A percentile compares a stretch with the other conserved stretches of the same genome.
These are phyloP conservation scores for Aspergillus sparsus DNA, from an alignment of 495 filamentous ascomycete species.

Conservation along the genomic window DNA sequence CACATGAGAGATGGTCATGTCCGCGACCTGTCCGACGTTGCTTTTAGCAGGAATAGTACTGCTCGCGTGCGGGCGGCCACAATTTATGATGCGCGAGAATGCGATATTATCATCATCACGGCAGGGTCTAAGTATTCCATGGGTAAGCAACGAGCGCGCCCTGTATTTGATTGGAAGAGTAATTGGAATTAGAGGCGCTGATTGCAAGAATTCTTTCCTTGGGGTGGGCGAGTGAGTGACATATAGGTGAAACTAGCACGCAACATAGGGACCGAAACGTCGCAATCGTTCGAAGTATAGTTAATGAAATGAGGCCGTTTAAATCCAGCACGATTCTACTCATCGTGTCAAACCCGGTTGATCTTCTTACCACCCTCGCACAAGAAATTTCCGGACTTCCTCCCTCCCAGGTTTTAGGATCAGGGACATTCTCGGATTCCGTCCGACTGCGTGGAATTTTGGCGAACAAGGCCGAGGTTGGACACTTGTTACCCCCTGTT, in stretches of 20 bases:
- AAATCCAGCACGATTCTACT: slow-evolving; percentile 39
- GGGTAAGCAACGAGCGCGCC: slow-evolving; percentile 8
- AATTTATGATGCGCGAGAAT: slow-evolving; percentile 43
- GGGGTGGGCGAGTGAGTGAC: too few species aligned
- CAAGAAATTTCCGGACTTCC: slow-evolving; percentile 39
- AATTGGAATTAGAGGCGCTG: slow-evolving; percentile 12
- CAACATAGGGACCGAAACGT: slow-evolving; percentile 44
- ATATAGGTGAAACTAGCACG: slow-evolving; percentile 40
- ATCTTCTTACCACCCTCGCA: slow-evolving; percentile 46
- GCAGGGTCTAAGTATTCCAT: slow-evolving; percentile 40
- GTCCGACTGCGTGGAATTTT: slow-evolving; percentile 39
- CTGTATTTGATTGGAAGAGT: not conserved
- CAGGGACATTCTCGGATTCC: slow-evolving; percentile 44
- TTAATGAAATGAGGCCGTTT: slow-evolving; percentile 42
- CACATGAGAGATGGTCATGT: slow-evolving; percentile 45
- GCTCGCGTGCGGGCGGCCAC: slow-evolving; percentile 37
- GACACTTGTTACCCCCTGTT: not conserved
- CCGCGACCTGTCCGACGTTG: slow-evolving; percentile 47
- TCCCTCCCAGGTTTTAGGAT: slow-evolving; percentile 39
- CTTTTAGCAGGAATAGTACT: slow-evolving; percentile 29
- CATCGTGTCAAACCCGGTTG: slow-evolving; percentile 50
- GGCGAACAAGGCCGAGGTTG: slow-evolving; percentile 36
- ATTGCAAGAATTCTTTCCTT: not conserved
- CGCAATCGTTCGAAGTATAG: slow-evolving; percentile 37
- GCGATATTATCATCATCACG: slow-evolving; percentile 49